Conservation (phyloP, 805 yeast species). For the Metschnikowia corniflorae region DNA sequence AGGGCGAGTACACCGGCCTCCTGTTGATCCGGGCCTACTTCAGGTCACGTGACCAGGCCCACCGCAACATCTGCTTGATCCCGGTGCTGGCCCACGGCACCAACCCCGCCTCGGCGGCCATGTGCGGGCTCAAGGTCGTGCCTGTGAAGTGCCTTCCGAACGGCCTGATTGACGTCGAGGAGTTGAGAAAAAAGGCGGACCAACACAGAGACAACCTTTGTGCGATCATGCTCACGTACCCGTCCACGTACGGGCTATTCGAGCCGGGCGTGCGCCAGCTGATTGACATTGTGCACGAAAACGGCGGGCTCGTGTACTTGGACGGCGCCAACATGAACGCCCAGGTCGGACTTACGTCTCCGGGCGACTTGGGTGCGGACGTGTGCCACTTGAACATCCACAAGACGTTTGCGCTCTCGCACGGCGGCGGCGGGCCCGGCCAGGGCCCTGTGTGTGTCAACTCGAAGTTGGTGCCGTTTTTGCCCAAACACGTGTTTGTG, state of each 20-base stretch:
- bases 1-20: conserved; percentile 95
- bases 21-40: conserved; percentile 80
- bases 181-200: conserved; percentile 67
- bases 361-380: conserved; percentile 97
- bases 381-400: conserved; percentile 96
- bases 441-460: conserved; percentile 97
- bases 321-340: conserved; percentile 99
- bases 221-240: conserved; percentile 94
- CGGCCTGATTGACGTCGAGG: conserved; percentile 83
- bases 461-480: conserved; percentile 69
- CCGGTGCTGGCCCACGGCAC: conserved; percentile 99
- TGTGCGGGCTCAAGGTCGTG: conserved; percentile 93
- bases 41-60: conserved; percentile 60
- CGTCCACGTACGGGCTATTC: conserved; percentile 94
- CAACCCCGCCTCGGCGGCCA: conserved; percentile 97
- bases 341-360: conserved; percentile 94
- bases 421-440: conserved; percentile 99
- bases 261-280: conserved; percentile 89
- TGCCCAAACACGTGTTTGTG: conserved; percentile 74
- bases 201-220: conserved; percentile 71
- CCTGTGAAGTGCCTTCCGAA: conserved; percentile 81
- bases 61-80: conserved; percentile 84
- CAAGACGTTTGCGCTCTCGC: conserved; percentile 96
- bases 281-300: conserved; percentile 73
- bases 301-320: conserved; percentile 94